phyloP scores from a whole-genome alignment of 148 eudicot genomes.

The Camellia granthamiana region DNA sequence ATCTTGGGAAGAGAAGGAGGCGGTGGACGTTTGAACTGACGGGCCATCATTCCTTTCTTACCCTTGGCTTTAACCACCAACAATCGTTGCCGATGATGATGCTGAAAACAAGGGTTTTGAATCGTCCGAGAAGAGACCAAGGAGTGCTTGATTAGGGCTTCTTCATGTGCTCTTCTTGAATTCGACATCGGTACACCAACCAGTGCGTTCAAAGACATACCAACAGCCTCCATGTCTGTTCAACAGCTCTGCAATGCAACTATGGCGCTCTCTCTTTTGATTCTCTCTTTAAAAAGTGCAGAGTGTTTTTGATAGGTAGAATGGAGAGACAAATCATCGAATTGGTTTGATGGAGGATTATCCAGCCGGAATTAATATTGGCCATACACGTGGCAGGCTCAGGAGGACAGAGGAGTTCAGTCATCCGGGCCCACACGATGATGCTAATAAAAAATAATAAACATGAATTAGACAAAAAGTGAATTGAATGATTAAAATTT shows the following conservation, averaged over 20 bases:
- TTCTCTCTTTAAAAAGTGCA: background rate
- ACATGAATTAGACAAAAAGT: too few relatives aligned
- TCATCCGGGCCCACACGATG: background rate
- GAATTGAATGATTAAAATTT: too few relatives aligned
- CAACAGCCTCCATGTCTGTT: conserved; percentile 43
- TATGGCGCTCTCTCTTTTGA: background rate
- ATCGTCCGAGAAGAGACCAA: conserved; percentile 17
- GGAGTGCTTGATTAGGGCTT: conserved; percentile 42
- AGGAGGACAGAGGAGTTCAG: background rate
- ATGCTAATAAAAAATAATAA: background rate
- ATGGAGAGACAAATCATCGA: conserved; percentile 28
- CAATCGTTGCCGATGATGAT: conserved; percentile 15
- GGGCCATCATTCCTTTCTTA: conserved; percentile 56
- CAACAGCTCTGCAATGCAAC: background rate
- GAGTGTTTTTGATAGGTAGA: conserved; percentile 13
- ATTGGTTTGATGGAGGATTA: conserved; percentile 20
- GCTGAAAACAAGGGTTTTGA: background rate
- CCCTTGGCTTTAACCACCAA: conserved; percentile 82
- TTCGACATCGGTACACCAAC: conserved; percentile 49
- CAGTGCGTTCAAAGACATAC: conserved; percentile 65
- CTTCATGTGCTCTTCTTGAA: conserved; percentile 35
- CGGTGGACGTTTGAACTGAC: conserved; percentile 52
- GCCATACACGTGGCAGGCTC: conserved; percentile 32
- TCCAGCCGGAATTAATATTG: conserved; percentile 17
- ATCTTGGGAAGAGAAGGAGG: conserved; percentile 78